Evolutionary conservation across 2,329 filamentous ascomycete species (phyloP).

Genomic region (Remersonia thermophila): DNA sequence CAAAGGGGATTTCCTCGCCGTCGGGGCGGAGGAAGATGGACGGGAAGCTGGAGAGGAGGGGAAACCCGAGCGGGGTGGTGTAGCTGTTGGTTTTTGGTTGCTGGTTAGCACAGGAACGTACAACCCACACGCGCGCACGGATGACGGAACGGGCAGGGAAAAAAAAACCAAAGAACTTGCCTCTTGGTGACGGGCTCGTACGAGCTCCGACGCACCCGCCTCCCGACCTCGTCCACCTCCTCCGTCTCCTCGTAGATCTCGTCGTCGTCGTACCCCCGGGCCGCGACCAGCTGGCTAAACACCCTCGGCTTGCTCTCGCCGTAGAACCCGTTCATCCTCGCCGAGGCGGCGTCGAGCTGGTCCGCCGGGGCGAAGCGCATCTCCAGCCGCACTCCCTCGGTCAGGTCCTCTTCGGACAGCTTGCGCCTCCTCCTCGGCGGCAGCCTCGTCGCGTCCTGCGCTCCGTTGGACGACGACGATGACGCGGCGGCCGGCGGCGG

Average conservation of each 20-base stretch:
- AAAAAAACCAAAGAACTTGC: conserved; percentile 2
- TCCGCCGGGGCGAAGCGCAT: conserved; percentile 30
- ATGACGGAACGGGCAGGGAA: too few relatives aligned
- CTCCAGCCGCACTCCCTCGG: conserved; percentile 24
- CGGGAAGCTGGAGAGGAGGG: conserved; percentile 75
- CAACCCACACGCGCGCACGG: too few relatives aligned
- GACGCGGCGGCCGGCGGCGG: too few relatives aligned
- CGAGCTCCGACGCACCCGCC: conserved; percentile 16
- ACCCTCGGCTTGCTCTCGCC: conserved; percentile 24
- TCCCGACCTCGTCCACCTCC: conserved; percentile 17
- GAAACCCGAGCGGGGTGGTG: conserved; percentile 49
- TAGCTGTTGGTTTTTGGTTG: conserved; percentile 27
- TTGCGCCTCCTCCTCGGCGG: conserved; percentile 8
- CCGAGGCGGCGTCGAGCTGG: conserved; percentile 20
- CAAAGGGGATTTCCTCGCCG: too few relatives aligned
- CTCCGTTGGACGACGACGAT: conserved; percentile 19
- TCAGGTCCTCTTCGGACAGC: conserved; percentile 20
- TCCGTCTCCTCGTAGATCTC: conserved; percentile 19
- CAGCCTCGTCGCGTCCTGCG: conserved; percentile 21
- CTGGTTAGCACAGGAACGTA: background rate
- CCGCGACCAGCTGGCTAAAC: conserved; percentile 31
- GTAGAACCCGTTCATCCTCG: conserved; percentile 12
- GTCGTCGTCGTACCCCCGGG: conserved; percentile 21
- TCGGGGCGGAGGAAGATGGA: conserved; percentile 42
- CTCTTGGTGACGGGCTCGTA: conserved; percentile 19